Percentiles rank a stretch among this genome's conserved stretches.
These are phyloP conservation scores for Starmera dryadoides DNA, from an alignment of 805 yeast genomes.

Conservation along the genomic window DNA sequence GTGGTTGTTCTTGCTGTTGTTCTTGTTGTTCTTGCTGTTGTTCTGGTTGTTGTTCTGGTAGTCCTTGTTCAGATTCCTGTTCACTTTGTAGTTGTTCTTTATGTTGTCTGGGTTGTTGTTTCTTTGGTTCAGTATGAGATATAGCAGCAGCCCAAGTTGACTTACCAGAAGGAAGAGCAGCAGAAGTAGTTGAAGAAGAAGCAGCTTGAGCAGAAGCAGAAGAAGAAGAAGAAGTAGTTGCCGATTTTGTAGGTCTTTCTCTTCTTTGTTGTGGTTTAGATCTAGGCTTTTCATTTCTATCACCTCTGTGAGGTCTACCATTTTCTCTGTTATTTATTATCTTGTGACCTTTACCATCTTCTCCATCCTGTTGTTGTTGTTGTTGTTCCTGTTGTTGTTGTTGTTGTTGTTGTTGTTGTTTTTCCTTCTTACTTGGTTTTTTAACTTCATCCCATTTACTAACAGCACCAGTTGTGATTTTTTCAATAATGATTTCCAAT, in stretches of 20 bases:
- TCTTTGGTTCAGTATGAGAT: conserved; percentile 13
- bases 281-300: conserved; percentile 13
- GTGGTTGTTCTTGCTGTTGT: conserved; percentile 6
- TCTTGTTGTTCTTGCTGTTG: conserved; percentile 8
- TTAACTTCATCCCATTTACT: conserved; percentile 92
- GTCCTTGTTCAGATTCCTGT: not conserved
- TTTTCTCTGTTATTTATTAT: not conserved
- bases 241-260: conserved; percentile 6
- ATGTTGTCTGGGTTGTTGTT: conserved; percentile 8
- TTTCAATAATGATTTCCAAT: conserved; percentile 73
- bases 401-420: conserved; percentile 25
- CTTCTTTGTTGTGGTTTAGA: conserved; percentile 2
- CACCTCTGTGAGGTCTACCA: conserved; percentile 7
- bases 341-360: conserved; percentile 9
- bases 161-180: conserved; percentile 11
- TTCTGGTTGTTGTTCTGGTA: conserved; percentile 1
- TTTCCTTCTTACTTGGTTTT: conserved; percentile 52
- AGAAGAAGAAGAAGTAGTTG: conserved; percentile 11
- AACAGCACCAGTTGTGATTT: conserved; percentile 85
- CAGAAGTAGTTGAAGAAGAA: conserved; percentile 3
- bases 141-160: conserved; percentile 24
- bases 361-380: conserved; percentile 2
- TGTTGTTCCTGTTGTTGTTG: conserved; percentile 10
- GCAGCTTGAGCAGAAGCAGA: conserved; percentile 11
- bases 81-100: not conserved